phyloP scores from a whole-genome alignment of 2,329 filamentous ascomycete species.

The Botryotinia convoluta region DNA sequence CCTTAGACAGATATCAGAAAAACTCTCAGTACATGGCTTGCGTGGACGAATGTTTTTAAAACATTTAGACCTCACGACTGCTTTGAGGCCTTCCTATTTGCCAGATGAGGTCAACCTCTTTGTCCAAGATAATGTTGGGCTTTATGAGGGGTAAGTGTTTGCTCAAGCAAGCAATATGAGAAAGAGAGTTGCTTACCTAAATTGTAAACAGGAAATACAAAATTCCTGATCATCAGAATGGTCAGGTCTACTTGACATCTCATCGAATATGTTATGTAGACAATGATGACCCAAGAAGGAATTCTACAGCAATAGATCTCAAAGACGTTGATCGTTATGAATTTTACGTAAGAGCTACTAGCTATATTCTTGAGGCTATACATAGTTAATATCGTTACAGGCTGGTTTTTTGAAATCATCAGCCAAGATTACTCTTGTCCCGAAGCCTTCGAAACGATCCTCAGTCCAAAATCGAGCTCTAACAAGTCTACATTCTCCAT shows the following conservation, averaged over 20 bases:
- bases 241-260: conserved; percentile 93
- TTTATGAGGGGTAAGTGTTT: conserved; percentile 85
- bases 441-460: conserved; percentile 71
- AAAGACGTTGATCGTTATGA: conserved; percentile 90
- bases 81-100: conserved; percentile 85
- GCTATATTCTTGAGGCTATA: not conserved
- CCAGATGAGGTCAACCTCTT: conserved; percentile 94
- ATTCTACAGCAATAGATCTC: conserved; percentile 80
- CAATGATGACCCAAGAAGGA: conserved; percentile 76
- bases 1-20: conserved; percentile 7
- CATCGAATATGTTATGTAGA: conserved; percentile 96
- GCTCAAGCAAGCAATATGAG: not conserved
- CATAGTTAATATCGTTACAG: conserved; percentile 43
- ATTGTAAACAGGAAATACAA: conserved; percentile 74
- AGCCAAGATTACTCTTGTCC: conserved; percentile 83
- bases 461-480: conserved; percentile 55
- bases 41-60: conserved; percentile 93
- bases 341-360: conserved; percentile 63
- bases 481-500: conserved; percentile 46
- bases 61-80: conserved; percentile 92
- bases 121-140: conserved; percentile 93
- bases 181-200: not conserved
- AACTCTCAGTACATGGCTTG: conserved; percentile 41
- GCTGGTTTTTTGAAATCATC: conserved; percentile 94
- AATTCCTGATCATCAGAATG: conserved; percentile 89